A percentile compares a stretch with the other conserved stretches of the same genome.
Evolutionary conservation across 306 rosid species (phyloP).

Genomic region (Prunus mume): DNA sequence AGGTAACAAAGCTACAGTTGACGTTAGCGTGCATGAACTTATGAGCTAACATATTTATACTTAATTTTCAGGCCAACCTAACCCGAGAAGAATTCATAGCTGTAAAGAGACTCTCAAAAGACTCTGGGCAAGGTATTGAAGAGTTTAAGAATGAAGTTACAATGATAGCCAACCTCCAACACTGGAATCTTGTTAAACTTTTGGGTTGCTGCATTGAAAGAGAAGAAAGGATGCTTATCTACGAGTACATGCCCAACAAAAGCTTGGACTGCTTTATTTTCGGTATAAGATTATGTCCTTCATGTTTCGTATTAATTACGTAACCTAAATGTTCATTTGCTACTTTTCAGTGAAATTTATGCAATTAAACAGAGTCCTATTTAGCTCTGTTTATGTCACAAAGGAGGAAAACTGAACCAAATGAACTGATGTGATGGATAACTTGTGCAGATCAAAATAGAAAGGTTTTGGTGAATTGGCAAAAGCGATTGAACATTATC

Average conservation of each 20-base stretch:
- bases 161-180: conserved; percentile 27
- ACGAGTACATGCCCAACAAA: too few relatives aligned
- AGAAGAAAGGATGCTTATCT: conserved; percentile 11
- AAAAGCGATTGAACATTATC: conserved; percentile 17
- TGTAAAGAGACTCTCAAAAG: conserved; percentile 28
- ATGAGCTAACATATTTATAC: not conserved
- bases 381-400: not conserved
- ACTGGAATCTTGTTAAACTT: conserved; percentile 26
- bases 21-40: not conserved
- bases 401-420: too few relatives aligned
- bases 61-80: conserved; percentile 7
- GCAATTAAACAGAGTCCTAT: not conserved
- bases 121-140: conserved; percentile 25
- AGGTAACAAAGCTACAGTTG: conserved; percentile 23
- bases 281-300: not conserved
- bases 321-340: too few relatives aligned
- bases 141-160: conserved; percentile 36
- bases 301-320: too few relatives aligned
- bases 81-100: conserved; percentile 19
- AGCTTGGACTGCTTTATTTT: conserved; percentile 6
- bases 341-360: not conserved
- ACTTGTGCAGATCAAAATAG: conserved; percentile 8
- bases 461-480: conserved; percentile 18
- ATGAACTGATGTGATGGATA: not conserved
- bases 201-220: conserved; percentile 19